A percentile compares a stretch with the other conserved stretches of the same genome.
phyloP scores from a whole-genome alignment of 768 basidiomycete genomes.

The Tricholoma terreum region DNA sequence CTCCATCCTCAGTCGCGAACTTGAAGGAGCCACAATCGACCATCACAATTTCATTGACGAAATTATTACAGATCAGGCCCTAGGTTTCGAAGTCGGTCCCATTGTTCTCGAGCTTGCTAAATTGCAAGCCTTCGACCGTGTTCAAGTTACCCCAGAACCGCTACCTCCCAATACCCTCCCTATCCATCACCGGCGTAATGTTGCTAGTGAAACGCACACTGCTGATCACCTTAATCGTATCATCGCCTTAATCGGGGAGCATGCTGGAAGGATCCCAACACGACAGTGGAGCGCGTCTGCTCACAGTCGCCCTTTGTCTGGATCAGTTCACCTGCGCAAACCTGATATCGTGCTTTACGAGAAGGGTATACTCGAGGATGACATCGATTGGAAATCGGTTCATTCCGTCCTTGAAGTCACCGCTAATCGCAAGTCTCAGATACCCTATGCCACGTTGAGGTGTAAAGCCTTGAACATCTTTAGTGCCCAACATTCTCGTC shows the following conservation, averaged over 20 bases:
- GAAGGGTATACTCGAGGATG: not conserved
- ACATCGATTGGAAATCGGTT: not conserved
- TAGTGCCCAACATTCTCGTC: not conserved
- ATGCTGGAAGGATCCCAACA: not conserved
- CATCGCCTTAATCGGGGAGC: not conserved
- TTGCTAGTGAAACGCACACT: not conserved
- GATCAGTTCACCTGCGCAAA: too few species aligned
- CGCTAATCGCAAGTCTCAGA: too few species aligned
- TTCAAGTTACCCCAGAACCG: too few species aligned
- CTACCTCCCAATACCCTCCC: too few species aligned
- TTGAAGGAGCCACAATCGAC: too few species aligned
- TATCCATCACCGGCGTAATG: not conserved
- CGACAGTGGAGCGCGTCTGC: not conserved
- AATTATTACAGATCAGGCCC: not conserved
- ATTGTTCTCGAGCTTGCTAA: not conserved
- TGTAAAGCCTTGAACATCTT: not conserved
- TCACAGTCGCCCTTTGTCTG: not conserved
- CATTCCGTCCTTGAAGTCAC: not conserved
- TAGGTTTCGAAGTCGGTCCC: not conserved
- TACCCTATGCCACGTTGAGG: not conserved
- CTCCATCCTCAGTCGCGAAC: too few species aligned
- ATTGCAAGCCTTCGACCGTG: too few species aligned
- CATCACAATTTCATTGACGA: not conserved
- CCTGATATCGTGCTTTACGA: too few species aligned
- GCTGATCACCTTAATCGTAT: not conserved